Conservation (phyloP, 805 yeast genomes). For the Ogataea sp. region DNA sequence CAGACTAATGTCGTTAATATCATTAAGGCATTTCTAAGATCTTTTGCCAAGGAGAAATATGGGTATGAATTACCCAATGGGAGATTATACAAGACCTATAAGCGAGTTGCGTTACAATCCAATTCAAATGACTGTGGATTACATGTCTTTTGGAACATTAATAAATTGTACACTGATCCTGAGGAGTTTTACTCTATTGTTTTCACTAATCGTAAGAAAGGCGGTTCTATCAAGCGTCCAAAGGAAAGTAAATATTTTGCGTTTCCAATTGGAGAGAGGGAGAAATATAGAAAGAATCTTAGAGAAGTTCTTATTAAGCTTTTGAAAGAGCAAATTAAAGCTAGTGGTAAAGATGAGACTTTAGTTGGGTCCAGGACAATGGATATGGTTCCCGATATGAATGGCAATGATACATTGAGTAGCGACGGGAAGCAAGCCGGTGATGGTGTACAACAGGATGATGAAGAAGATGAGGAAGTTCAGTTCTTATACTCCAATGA, state of each 20-base stretch:
- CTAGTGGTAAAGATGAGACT: slow-evolving; percentile 15
- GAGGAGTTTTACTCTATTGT: too few relatives aligned
- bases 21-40: slow-evolving; percentile 49
- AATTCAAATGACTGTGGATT: slow-evolving; percentile 94
- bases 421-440: too few relatives aligned
- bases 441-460: not conserved
- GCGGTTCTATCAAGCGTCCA: too few relatives aligned
- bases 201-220: too few relatives aligned
- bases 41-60: slow-evolving; percentile 63
- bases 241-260: too few relatives aligned
- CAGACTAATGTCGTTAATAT: slow-evolving; percentile 47
- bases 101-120: slow-evolving; percentile 69
- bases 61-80: slow-evolving; percentile 35
- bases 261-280: slow-evolving; percentile 19
- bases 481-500: too few relatives aligned
- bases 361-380: slow-evolving; percentile 17
- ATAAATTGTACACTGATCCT: slow-evolving; percentile 46
- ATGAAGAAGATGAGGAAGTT: too few relatives aligned
- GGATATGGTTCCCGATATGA: not conserved
- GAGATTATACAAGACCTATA: slow-evolving; percentile 28
- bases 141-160: slow-evolving; percentile 72
- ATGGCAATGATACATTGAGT: not conserved
- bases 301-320: slow-evolving; percentile 16
- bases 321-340: slow-evolving; percentile 18
- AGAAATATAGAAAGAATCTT: slow-evolving; percentile 14